These are phyloP conservation scores for Phytopythium oedochilum DNA, from an alignment of 352 stramenopile species.

Conservation along the genomic window DNA sequence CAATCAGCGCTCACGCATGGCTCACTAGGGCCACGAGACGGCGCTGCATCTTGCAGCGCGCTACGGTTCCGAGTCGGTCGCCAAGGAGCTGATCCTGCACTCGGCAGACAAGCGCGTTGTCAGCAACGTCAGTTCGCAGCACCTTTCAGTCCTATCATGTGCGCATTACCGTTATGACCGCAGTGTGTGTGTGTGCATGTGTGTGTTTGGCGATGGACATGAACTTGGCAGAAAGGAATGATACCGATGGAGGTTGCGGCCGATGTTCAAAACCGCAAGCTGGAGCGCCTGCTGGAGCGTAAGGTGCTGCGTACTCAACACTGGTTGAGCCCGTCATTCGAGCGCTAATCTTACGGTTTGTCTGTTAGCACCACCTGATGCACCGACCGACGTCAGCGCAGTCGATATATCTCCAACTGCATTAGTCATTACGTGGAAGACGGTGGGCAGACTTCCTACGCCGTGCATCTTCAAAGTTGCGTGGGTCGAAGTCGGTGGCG, in stretches of 20 bases:
- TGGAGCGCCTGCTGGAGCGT: conserved; percentile 46
- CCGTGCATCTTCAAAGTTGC: conserved; percentile 33
- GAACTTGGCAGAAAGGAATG: conserved; percentile 22
- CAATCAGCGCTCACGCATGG: no score
- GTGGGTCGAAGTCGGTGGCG: conserved; percentile 24
- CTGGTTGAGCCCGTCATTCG: neutral
- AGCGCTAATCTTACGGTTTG: neutral
- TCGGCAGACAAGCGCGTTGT: conserved; percentile 20
- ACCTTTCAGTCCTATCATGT: no score
- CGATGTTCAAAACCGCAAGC: conserved; percentile 26
- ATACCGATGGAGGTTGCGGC: conserved; percentile 36
- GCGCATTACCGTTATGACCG: no score
- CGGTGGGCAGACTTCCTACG: conserved; percentile 8
- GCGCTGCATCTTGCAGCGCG: conserved; percentile 42
- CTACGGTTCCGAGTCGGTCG: conserved; percentile 28
- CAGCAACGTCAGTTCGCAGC: conserved; percentile 22
- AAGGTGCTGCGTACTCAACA: neutral
- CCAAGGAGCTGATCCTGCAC: conserved; percentile 33
- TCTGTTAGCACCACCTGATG: conserved; percentile 21
- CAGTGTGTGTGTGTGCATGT: no score
- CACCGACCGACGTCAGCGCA: conserved; percentile 18
- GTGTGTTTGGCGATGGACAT: no score
- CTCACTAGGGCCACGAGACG: conserved; percentile 23
- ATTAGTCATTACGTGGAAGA: conserved; percentile 22
- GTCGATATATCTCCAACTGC: conserved; percentile 20